A percentile compares a stretch with the other conserved stretches of the same genome.
Evolutionary conservation across 2,329 filamentous ascomycete species (phyloP).

Genomic region (Claviceps maximensis): DNA sequence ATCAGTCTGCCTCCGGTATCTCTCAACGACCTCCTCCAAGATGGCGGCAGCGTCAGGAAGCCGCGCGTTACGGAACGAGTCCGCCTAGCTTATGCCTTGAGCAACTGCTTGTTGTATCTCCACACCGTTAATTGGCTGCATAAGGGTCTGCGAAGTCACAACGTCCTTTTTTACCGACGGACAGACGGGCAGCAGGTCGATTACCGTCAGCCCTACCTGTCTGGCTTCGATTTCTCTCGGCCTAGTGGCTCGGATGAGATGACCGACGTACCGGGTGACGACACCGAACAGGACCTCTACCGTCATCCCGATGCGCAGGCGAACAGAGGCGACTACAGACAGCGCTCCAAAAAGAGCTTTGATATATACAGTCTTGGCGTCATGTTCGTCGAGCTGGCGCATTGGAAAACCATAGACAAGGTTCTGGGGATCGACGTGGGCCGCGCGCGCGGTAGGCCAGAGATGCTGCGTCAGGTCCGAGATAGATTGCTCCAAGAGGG

Average conservation of each 20-base stretch:
- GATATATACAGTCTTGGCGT: slow-evolving; percentile 41
- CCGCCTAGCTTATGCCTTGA: slow-evolving; percentile 35
- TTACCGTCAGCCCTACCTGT: slow-evolving; percentile 30
- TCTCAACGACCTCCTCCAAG: slow-evolving; percentile 31
- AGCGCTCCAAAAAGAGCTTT: slow-evolving; percentile 32
- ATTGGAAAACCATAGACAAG: slow-evolving; percentile 33
- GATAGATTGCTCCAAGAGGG: slow-evolving; percentile 18
- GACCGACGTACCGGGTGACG: slow-evolving; percentile 33
- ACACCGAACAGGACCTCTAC: slow-evolving; percentile 34
- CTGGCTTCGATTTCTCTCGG: slow-evolving; percentile 41
- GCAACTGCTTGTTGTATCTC: slow-evolving; percentile 39
- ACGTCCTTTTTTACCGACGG: slow-evolving; percentile 36
- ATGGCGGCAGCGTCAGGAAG: slow-evolving; percentile 18
- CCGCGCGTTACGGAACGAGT: slow-evolving; percentile 40
- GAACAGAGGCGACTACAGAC: slow-evolving; percentile 17
- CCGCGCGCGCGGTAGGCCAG: slow-evolving; percentile 21
- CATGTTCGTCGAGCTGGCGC: slow-evolving; percentile 39
- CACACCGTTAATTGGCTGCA: slow-evolving; percentile 45
- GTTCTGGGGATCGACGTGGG: slow-evolving; percentile 27
- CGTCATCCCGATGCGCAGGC: slow-evolving; percentile 32
- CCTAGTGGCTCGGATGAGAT: slow-evolving; percentile 35
- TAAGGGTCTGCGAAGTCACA: slow-evolving; percentile 41
- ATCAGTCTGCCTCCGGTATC: slow-evolving; percentile 28
- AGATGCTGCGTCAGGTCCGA: slow-evolving; percentile 23
- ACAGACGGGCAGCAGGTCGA: slow-evolving; percentile 18